phyloP scores from a whole-genome alignment of 371 early-diverging fungal genomes.

The Parasitella parasitica region DNA sequence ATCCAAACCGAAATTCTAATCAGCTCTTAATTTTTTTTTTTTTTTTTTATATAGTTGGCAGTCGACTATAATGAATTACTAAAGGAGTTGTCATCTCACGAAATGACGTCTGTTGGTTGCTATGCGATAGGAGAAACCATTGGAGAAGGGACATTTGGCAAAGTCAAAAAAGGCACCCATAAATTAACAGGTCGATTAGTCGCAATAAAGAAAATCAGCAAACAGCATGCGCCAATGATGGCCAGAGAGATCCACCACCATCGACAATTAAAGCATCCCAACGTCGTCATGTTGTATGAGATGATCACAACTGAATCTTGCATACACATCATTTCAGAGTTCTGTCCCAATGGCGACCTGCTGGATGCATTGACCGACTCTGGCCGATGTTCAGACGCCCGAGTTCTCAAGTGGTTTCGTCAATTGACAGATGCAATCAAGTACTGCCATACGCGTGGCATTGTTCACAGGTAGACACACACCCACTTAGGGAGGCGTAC shows the following conservation, averaged over 20 bases:
- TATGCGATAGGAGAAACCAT: slow-evolving; percentile 53
- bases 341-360: slow-evolving; percentile 75
- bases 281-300: slow-evolving; percentile 83
- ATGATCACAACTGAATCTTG: slow-evolving; percentile 80
- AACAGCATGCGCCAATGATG: slow-evolving; percentile 67
- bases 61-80: slow-evolving; percentile 42
- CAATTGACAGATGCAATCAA: slow-evolving; percentile 76
- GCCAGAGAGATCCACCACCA: slow-evolving; percentile 89
- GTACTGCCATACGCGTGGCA: slow-evolving; percentile 74
- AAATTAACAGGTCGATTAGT: slow-evolving; percentile 79
- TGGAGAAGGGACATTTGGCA: slow-evolving; percentile 76
- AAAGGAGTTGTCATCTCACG: slow-evolving; percentile 44
- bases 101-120: slow-evolving; percentile 47
- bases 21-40: too few relatives aligned
- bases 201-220: slow-evolving; percentile 82
- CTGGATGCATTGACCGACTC: slow-evolving; percentile 68
- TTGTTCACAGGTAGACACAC: slow-evolving; percentile 61
- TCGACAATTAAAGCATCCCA: slow-evolving; percentile 79
- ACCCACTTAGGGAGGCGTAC: background rate
- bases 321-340: slow-evolving; percentile 82
- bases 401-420: slow-evolving; percentile 65
- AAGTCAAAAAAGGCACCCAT: slow-evolving; percentile 83
- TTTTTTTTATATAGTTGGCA: slow-evolving; percentile 12
- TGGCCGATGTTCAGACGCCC: slow-evolving; percentile 55
- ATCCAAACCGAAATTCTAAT: background rate